Conservation (phyloP, 371 early-diverging fungal genomes). For the Basidiobolus heterosporus region DNA sequence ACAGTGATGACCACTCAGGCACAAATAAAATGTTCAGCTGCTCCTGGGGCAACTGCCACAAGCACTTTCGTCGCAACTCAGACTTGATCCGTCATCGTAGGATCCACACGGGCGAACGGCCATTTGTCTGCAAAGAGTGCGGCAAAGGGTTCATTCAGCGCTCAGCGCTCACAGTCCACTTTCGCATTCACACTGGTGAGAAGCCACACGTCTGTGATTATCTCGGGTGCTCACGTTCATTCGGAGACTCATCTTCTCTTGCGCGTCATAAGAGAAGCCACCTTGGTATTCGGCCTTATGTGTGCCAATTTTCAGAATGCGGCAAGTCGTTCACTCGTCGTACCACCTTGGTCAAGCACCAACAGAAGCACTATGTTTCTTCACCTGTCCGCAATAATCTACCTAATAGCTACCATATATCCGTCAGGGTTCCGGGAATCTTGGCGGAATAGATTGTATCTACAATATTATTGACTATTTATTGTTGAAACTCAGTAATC, state of each 20-base stretch:
- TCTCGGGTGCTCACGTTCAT: slow-evolving; percentile 27
- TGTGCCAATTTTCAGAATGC: slow-evolving; percentile 28
- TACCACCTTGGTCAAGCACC: slow-evolving; percentile 74
- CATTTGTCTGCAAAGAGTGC: slow-evolving; percentile 7
- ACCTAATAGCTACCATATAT: too few relatives aligned
- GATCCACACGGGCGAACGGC: slow-evolving; percentile 56
- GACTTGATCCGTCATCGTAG: slow-evolving; percentile 54
- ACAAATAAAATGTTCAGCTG: slow-evolving; percentile 23
- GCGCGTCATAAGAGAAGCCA: slow-evolving; percentile 42
- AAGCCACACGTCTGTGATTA: slow-evolving; percentile 52
- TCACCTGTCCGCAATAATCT: too few relatives aligned
- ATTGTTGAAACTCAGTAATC: too few relatives aligned
- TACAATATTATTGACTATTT: too few relatives aligned
- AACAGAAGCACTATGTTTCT: slow-evolving; percentile 65
- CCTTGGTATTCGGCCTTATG: slow-evolving; percentile 61
- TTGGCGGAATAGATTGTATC: too few relatives aligned
- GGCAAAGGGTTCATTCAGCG: slow-evolving; percentile 60
- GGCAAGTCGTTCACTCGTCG: slow-evolving; percentile 74
- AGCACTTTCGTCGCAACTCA: slow-evolving; percentile 56
- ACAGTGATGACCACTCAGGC: too few relatives aligned
- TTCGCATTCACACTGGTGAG: slow-evolving; percentile 65
- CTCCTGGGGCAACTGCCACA: slow-evolving; percentile 38
- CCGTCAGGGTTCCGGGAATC: too few relatives aligned
- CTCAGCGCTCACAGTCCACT: slow-evolving; percentile 62
- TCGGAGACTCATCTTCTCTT: slow-evolving; percentile 23